phyloP scores from a whole-genome alignment of 495 filamentous ascomycete genomes.

The Melanomma pulvis-pyrius region DNA sequence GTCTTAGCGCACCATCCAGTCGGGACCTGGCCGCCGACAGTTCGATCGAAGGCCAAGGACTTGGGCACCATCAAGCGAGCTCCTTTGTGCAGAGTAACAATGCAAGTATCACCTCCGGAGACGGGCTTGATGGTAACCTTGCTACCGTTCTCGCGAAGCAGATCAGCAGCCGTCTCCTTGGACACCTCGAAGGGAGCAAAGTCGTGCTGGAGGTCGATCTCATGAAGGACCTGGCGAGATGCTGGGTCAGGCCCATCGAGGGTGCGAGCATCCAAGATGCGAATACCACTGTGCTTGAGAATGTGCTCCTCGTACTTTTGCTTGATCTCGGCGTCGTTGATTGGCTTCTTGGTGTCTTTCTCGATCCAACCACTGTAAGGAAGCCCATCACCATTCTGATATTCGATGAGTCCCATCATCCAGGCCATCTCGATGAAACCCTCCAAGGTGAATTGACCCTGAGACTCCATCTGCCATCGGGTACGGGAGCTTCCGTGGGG shows the following conservation, averaged over 20 bases:
- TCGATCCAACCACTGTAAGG: conserved; percentile 96
- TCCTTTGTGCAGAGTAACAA: conserved; percentile 86
- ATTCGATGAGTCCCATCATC: conserved; percentile 98
- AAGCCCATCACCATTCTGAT: conserved; percentile 94
- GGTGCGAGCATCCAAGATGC: conserved; percentile 90
- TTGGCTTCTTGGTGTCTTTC: conserved; percentile 83
- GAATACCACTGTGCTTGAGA: conserved; percentile 92
- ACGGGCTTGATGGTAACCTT: conserved; percentile 82
- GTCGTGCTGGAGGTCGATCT: conserved; percentile 92
- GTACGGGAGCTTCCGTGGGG: conserved; percentile 97
- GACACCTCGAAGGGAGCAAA: conserved; percentile 93
- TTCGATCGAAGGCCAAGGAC: conserved; percentile 88
- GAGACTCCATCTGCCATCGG: conserved; percentile 96
- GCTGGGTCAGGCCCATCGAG: conserved; percentile 73
- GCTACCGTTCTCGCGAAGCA: conserved; percentile 89
- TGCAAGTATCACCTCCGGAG: conserved; percentile 88
- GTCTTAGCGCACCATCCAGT: conserved; percentile 92
- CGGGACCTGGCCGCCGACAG: conserved; percentile 92
- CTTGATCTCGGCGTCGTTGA: conserved; percentile 95
- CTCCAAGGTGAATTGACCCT: conserved; percentile 94
- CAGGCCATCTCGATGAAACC: conserved; percentile 98
- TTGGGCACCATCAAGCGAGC: conserved; percentile 91
- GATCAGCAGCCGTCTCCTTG: conserved; percentile 92
- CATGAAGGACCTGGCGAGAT: conserved; percentile 76
- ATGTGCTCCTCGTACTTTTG: conserved; percentile 91